A percentile compares a stretch with the other conserved stretches of the same genome.
phyloP scores from a whole-genome alignment of 352 stramenopile species.

The Globisporangium echinulatum region DNA sequence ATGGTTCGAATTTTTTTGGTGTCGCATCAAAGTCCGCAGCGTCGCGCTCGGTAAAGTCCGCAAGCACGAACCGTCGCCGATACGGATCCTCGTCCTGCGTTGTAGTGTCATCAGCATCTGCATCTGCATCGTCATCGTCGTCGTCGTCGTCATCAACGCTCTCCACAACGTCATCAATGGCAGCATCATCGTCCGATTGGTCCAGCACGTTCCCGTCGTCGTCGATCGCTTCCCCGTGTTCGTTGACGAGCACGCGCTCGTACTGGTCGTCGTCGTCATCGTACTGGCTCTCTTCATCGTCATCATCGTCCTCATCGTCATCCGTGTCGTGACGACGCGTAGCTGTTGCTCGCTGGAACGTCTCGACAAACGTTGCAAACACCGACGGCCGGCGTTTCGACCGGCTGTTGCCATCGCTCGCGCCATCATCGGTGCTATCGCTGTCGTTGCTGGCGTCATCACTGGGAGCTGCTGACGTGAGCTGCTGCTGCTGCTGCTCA shows the following conservation, averaged over 20 bases:
- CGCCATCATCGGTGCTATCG: conserved; percentile 12
- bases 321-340: background rate
- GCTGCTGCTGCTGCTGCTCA: background rate
- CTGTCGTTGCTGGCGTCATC: background rate
- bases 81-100: conserved; percentile 46
- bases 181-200: conserved; percentile 6
- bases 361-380: conserved; percentile 74
- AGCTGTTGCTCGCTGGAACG: conserved; percentile 32
- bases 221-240: conserved; percentile 32
- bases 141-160: conserved; percentile 18
- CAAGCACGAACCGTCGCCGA: conserved; percentile 49
- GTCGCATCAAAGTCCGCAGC: conserved; percentile 31
- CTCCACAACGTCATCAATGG: conserved; percentile 7
- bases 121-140: conserved; percentile 17
- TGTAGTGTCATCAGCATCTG: background rate
- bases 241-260: conserved; percentile 37
- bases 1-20: conserved; percentile 26
- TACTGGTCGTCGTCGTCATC: conserved; percentile 24
- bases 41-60: conserved; percentile 38
- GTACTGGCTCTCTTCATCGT: conserved; percentile 37
- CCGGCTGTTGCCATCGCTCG: background rate
- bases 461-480: background rate
- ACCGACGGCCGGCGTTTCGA: conserved; percentile 22
- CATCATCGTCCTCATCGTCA: conserved; percentile 13
- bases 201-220: conserved; percentile 30